These are phyloP conservation scores for Xylariaceae sp. DNA, from an alignment of 2,329 filamentous ascomycete species.

Conservation along the genomic window DNA sequence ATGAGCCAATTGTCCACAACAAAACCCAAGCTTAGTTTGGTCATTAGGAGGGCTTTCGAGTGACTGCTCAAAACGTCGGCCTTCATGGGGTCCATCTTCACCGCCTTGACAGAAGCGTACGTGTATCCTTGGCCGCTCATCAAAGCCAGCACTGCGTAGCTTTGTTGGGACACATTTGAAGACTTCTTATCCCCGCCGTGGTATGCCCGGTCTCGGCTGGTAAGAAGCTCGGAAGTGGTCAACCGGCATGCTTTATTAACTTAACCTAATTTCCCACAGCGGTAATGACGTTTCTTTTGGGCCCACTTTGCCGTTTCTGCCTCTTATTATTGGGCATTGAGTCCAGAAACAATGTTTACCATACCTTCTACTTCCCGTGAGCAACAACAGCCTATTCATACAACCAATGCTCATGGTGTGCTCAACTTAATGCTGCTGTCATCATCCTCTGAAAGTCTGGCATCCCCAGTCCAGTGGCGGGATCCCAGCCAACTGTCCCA, in stretches of 20 bases:
- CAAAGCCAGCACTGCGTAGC: too few relatives aligned
- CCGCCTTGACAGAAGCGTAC: too few relatives aligned
- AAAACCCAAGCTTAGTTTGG: slow-evolving; percentile 19
- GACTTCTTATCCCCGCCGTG: slow-evolving; percentile 10
- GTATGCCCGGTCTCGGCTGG: slow-evolving; percentile 10
- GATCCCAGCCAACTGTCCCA: slow-evolving; percentile 26
- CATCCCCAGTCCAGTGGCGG: slow-evolving; percentile 10
- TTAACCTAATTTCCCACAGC: not conserved
- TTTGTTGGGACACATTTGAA: not conserved
- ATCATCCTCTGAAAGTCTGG: slow-evolving; percentile 14
- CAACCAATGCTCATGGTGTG: not conserved
- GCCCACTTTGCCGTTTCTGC: slow-evolving; percentile 2
- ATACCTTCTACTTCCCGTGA: too few relatives aligned
- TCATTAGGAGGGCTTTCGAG: slow-evolving; percentile 7
- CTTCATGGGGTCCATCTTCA: too few relatives aligned
- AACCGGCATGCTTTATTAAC: too few relatives aligned
- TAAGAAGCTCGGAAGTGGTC: slow-evolving; percentile 1
- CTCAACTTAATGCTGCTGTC: slow-evolving; percentile 8
- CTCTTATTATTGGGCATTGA: slow-evolving; percentile 1
- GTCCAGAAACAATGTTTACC: not conserved
- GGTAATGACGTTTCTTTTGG: not conserved
- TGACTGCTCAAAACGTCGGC: too few relatives aligned
- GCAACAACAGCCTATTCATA: too few relatives aligned
- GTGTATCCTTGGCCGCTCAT: too few relatives aligned
- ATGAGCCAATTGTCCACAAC: slow-evolving; percentile 29